These are phyloP conservation scores for Magnusiomyces sp. DNA, from an alignment of 1,139 yeast genomes.

Conservation along the genomic window DNA sequence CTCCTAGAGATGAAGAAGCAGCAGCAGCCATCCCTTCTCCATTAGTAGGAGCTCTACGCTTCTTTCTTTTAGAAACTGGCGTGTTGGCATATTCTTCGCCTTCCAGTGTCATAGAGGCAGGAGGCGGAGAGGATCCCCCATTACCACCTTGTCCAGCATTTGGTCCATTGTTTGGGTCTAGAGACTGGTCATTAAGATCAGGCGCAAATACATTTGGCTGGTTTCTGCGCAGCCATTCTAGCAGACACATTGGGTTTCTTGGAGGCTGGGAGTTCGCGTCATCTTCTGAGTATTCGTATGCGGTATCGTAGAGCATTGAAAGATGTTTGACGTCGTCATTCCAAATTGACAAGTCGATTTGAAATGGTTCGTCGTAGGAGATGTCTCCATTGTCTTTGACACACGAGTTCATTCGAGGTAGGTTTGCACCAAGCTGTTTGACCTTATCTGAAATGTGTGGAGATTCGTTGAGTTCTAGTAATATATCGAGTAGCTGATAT, in stretches of 20 bases:
- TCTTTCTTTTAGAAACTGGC: too few relatives aligned
- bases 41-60: too few relatives aligned
- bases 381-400: background rate
- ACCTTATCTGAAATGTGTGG: slow-evolving; percentile 8
- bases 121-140: background rate
- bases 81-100: background rate
- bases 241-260: slow-evolving; percentile 23
- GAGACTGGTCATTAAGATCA: slow-evolving; percentile 1
- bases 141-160: too few relatives aligned
- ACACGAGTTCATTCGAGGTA: slow-evolving; percentile 1
- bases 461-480: slow-evolving; percentile 19
- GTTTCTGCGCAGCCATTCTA: slow-evolving; percentile 25
- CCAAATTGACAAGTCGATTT: slow-evolving; percentile 7
- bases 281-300: slow-evolving; percentile 22
- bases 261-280: slow-evolving; percentile 19
- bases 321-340: slow-evolving; percentile 18
- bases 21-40: too few relatives aligned
- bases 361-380: background rate
- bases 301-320: slow-evolving; percentile 14
- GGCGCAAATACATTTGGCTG: slow-evolving; percentile 20
- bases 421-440: background rate
- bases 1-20: too few relatives aligned
- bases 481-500: slow-evolving; percentile 20
- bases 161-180: too few relatives aligned
- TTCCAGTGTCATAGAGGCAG: background rate